Evolutionary conservation across 2,329 filamentous ascomycete genomes (phyloP), one percentile per base, ranked within the genome.

Genomic region (Pestalotiopsis sp.): DNA sequence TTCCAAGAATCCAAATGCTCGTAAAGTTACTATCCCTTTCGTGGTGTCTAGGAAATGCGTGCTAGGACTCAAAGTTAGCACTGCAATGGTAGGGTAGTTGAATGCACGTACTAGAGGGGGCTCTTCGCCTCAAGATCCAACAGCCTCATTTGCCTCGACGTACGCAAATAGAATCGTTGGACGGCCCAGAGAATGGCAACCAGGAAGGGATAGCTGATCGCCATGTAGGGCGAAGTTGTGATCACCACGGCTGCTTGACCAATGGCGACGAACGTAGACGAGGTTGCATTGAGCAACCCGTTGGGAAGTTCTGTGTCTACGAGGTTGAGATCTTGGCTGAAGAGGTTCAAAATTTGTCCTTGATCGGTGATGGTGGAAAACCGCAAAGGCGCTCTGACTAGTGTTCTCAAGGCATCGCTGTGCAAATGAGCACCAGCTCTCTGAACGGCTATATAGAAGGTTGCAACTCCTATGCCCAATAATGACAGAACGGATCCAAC

Each of bases 71-170:
- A 68, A 38, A 65, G 65, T 68, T 12, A 68, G 66, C 52, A 27
- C 12, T 31, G 9, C n/a, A 17, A 5, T 27, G n/a, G 6, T 9
- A 23, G 9, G 5, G 7, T 3, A 31, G 17, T 56, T 59, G n/a
- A n/a, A 12, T 23, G 14, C 11, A 70, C 79, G 1, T 83, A 84
- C 75, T 83, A 86, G 1, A 87, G 75, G 1, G 84, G 84, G 0
- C 83, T 81, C 61, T 86, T 85, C 1, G 82, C 80, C 72, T 87
- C 85, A 7, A 87, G 77, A 52, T 87, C 85, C 49, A 88, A 73
- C 57, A 85, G 78, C 68, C 85, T 81, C 7, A 88, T 73, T 71
- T 87, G 86, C 4, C 85, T 81, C 2, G 84, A 86, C 2, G 85
- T 87, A 1, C 82, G 80, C n/a, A 87, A 77, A 72, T 88, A 87